Evolutionary conservation across 1,284 basidiomycete species (phyloP).

Genomic region (Exobasidium rhododendri): DNA sequence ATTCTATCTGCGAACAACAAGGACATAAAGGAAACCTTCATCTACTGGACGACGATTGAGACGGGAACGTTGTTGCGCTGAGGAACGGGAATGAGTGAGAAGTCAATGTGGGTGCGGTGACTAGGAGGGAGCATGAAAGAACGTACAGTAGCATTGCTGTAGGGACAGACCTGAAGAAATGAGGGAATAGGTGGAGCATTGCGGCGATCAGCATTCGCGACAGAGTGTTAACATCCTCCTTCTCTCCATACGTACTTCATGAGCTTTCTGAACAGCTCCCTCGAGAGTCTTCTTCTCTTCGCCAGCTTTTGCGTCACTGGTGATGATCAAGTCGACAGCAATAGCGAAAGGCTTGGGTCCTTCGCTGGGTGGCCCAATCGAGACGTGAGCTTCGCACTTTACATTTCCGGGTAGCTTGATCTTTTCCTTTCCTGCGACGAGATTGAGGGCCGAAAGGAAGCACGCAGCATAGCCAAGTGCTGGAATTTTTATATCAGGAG

Average conservation of each 20-base stretch:
- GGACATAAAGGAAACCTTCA: not conserved
- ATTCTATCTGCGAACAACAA: no score
- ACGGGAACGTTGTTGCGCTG: conserved; percentile 10
- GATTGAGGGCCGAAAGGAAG: conserved; percentile 11
- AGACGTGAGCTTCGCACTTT: conserved; percentile 7
- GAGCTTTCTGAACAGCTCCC: conserved; percentile 3
- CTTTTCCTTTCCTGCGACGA: not conserved
- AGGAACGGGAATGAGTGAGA: not conserved
- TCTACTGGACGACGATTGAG: not conserved
- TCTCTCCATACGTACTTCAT: conserved; percentile 8
- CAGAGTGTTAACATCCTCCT: no score
- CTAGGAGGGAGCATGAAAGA: not conserved
- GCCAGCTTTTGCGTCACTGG: conserved; percentile 3
- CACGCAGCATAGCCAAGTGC: conserved; percentile 10
- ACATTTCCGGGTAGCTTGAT: not conserved
- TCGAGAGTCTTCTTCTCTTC: conserved; percentile 7
- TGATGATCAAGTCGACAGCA: conserved; percentile 8
- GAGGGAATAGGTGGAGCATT: no score
- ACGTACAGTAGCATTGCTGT: conserved; percentile 12
- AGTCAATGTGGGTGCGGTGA: not conserved
- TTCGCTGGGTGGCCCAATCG: conserved; percentile 3
- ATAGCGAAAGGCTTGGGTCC: conserved; percentile 10
- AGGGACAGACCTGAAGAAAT: conserved; percentile 9
- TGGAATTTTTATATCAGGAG: no score
- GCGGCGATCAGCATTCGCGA: no score